These are phyloP conservation scores for Claviceps capensis DNA, from an alignment of 2,329 filamentous ascomycete species.

Conservation along the genomic window DNA sequence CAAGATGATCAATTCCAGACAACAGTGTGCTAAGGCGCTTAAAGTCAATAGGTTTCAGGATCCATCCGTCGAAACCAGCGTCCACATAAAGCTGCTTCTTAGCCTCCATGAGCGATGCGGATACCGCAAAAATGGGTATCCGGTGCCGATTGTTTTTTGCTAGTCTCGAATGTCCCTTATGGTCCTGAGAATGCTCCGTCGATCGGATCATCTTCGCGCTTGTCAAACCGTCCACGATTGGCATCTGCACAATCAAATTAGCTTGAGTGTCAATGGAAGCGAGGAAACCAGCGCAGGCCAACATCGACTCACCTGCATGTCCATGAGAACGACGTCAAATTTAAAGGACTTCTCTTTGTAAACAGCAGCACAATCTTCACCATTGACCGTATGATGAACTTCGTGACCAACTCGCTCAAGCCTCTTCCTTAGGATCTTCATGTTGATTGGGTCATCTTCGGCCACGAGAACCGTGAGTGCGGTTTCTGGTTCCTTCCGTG, in stretches of 20 bases:
- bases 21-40: constrained; percentile 57
- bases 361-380: constrained; percentile 65
- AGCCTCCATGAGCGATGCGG: constrained; percentile 63
- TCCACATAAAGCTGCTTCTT: constrained; percentile 57
- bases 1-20: constrained; percentile 49
- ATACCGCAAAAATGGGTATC: constrained; percentile 76
- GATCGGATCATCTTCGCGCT: constrained; percentile 75
- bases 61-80: constrained; percentile 81
- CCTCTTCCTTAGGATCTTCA: constrained; percentile 66
- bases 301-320: constrained; percentile 62
- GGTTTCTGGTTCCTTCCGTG: constrained; percentile 10
- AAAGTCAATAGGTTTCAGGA: constrained; percentile 79
- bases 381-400: constrained; percentile 63
- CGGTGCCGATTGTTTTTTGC: constrained; percentile 51
- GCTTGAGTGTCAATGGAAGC: background rate
- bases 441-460: constrained; percentile 81
- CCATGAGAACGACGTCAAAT: constrained; percentile 80
- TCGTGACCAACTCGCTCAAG: constrained; percentile 63
- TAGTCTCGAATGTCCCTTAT: constrained; percentile 40
- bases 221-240: constrained; percentile 71
- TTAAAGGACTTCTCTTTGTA: constrained; percentile 48
- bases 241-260: constrained; percentile 50
- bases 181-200: constrained; percentile 42
- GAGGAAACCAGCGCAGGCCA: background rate
- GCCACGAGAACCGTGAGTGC: constrained; percentile 58